Evolutionary conservation across 192 early-diverging fungal genomes (phyloP).

Genomic region (Phlyctochytrium planicorne): DNA sequence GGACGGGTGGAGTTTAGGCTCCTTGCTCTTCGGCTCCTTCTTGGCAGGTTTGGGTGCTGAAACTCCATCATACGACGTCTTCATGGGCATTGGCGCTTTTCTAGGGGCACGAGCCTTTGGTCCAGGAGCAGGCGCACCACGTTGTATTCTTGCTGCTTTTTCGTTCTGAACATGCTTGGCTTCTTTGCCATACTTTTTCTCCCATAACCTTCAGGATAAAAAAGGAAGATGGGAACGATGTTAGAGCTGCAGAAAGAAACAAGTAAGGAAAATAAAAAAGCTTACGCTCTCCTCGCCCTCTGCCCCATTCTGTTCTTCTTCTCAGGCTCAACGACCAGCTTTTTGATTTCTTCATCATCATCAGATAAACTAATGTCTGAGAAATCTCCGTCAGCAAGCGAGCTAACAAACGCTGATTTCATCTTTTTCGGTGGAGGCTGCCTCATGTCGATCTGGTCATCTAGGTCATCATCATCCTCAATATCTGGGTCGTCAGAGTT

Average conservation of each 20-base stretch:
- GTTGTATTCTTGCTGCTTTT: slow-evolving; percentile 11
- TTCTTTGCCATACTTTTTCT: slow-evolving; percentile 34
- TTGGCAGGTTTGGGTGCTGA: slow-evolving; percentile 20
- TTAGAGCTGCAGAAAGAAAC: not conserved
- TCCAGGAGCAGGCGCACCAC: too few species aligned
- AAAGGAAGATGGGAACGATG: not conserved
- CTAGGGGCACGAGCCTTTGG: not conserved
- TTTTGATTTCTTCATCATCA: not conserved
- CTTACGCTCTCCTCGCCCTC: slow-evolving; percentile 39
- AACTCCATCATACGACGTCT: slow-evolving; percentile 7
- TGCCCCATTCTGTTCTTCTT: slow-evolving; percentile 48
- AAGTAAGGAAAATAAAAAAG: slow-evolving; percentile 16
- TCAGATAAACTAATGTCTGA: slow-evolving; percentile 23
- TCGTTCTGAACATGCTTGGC: slow-evolving; percentile 38
- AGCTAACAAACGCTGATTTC: slow-evolving; percentile 16
- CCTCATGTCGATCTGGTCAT: slow-evolving; percentile 5
- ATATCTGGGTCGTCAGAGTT: slow-evolving; percentile 1
- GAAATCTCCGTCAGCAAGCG: slow-evolving; percentile 1
- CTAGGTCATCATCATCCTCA: not conserved
- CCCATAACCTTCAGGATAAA: slow-evolving; percentile 30
- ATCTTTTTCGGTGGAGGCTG: not conserved
- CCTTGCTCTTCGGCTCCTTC: slow-evolving; percentile 34
- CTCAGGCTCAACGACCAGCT: not conserved
- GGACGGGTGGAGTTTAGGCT: slow-evolving; percentile 32
- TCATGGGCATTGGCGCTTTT: too few species aligned